phyloP scores from a whole-genome alignment of 257 asterid species.

The Mitragyna speciosa region DNA sequence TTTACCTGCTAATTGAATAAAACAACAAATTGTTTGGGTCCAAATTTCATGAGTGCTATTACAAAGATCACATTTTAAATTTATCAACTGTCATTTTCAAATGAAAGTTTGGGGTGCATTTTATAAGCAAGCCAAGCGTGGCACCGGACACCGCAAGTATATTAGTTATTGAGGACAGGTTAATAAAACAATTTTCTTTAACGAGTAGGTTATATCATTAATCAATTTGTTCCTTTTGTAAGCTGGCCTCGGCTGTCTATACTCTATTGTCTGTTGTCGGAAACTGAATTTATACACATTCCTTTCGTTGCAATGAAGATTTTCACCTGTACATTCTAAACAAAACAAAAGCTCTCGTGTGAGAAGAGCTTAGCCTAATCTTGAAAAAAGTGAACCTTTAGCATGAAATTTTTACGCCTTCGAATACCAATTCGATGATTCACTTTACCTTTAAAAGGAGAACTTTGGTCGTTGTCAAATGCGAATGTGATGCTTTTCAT shows the following conservation, averaged over 20 bases:
- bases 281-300: neutral
- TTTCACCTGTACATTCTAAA: neutral
- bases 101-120: neutral
- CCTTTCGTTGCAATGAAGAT: neutral
- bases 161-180: neutral
- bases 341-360: neutral
- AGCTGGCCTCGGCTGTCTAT: neutral
- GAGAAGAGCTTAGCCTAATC: neutral
- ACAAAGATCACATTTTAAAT: neutral
- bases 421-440: neutral
- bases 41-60: neutral
- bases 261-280: neutral
- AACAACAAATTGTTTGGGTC: neutral
- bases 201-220: neutral
- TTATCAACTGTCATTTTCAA: slow-evolving; percentile 1
- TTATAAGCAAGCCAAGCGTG: neutral
- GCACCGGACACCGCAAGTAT: neutral
- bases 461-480: neutral
- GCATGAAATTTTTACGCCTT: neutral
- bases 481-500: neutral
- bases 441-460: neutral
- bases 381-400: neutral
- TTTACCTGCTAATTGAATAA: neutral
- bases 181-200: neutral
- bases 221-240: neutral